Conservation (phyloP, 768 basidiomycete species). For the Termitomyces heimii region DNA sequence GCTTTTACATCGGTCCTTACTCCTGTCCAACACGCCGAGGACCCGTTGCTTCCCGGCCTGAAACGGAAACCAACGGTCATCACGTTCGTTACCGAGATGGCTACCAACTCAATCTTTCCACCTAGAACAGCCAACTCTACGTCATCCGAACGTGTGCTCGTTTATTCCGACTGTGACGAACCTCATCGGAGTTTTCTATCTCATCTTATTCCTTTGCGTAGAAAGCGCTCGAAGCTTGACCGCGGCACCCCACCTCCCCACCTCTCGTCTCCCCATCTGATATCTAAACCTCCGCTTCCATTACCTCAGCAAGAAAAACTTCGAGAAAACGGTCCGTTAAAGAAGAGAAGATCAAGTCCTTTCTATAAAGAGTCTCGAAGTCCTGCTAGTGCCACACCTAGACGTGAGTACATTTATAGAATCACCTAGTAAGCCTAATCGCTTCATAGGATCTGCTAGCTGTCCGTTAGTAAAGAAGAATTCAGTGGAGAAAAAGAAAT, state of each 20-base stretch:
- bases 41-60: neutral
- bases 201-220: constrained; percentile 20
- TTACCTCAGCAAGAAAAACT: neutral
- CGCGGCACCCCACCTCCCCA: constrained; percentile 23
- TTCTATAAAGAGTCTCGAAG: constrained; percentile 17
- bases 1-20: neutral
- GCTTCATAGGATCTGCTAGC: neutral
- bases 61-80: constrained; percentile 9
- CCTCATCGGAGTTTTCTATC: constrained; percentile 16
- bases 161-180: constrained; percentile 9
- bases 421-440: neutral
- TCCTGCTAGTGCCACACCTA: neutral
- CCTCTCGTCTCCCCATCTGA: constrained; percentile 14
- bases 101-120: neutral
- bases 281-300: constrained; percentile 7
- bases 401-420: constrained; percentile 1
- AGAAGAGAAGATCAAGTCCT: constrained; percentile 13
- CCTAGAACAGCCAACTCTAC: neutral
- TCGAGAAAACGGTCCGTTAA: constrained; percentile 4
- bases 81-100: constrained; percentile 2
- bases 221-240: constrained; percentile 18
- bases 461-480: constrained; percentile 9
- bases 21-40: neutral
- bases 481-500: constrained; percentile 27
- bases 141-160: constrained; percentile 8